Base-by-base conservation (phyloP, 306 rosid genomes). In the Cucurbita maxima region DNA sequence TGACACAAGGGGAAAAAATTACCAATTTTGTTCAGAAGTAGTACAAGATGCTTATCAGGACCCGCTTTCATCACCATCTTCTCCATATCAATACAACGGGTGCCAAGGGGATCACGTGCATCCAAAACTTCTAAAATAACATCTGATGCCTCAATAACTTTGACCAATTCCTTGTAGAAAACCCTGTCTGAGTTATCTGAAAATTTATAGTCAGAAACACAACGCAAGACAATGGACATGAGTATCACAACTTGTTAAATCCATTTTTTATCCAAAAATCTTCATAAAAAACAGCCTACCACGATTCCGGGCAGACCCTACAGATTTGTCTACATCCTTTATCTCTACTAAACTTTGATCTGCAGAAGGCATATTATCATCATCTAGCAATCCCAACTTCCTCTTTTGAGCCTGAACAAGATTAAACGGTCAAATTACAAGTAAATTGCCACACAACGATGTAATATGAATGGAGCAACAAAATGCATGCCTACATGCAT, bases 101-200 rank as follows among this genome's bases (percentile, higher is more conserved):
- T 89, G 74, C 99, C 99, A 75, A 95, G 79, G 20, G 99, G 99
- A 80, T 95, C 99, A 25, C 99, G 88, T 60, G 99, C 99, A 83
- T 95, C 99, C 80, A 95, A 90, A 45, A 95, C 99, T 78, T 95
- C 99, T 79, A 95, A 74, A 84, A 95, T 84, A 22, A 95, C 99
- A 85, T 95, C 97, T 20, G 99, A 95, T 14, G 87, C 93, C 22
- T 91, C 97, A 63, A 95, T 84, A 44, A 95, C 96, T 80, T 88
- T 87, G 10, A 82, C 96, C 83, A 95, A 82, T 78, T 95, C 99
- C 83, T 85, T 89, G 87, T 88, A 91, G 80, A 95, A 95, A 68
- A 90, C 90, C 77, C 87, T 86, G 70, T 89, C 99, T 0, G 93
- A 79, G 83, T 71, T 84, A 54, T 91, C 99, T 83, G 75, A 25